These are phyloP conservation scores for Tagetes patula DNA, from an alignment of 129 eudicot species.

Conservation along the genomic window DNA sequence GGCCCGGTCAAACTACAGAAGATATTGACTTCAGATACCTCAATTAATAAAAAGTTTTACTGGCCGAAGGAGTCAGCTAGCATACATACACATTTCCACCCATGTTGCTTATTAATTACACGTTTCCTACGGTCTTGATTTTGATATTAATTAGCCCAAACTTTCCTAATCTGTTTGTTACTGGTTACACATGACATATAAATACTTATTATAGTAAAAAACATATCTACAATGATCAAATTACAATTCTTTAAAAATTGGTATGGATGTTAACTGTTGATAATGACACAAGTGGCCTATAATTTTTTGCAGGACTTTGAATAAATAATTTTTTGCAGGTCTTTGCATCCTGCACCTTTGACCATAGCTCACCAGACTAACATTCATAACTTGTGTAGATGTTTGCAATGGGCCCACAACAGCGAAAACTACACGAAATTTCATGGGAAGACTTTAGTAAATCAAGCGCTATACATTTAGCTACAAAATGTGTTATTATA, in stretches of 20 bases:
- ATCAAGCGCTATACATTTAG: background rate
- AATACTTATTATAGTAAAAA: background rate
- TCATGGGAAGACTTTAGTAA: background rate
- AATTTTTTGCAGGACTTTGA: slow-evolving; percentile 21
- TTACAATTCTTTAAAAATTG: slow-evolving; percentile 17
- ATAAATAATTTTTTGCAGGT: background rate
- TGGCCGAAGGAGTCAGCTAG: too few relatives aligned
- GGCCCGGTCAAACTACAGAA: too few relatives aligned
- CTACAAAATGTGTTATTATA: background rate
- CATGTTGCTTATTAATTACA: too few relatives aligned
- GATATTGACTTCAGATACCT: too few relatives aligned
- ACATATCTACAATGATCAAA: background rate
- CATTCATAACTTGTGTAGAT: slow-evolving; percentile 4
- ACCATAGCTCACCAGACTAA: slow-evolving; percentile 3
- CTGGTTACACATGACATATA: background rate
- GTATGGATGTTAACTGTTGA: slow-evolving; percentile 18
- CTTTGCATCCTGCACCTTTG: slow-evolving; percentile 21
- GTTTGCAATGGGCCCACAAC: slow-evolving; percentile 3
- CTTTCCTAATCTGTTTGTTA: background rate
- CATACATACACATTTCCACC: too few relatives aligned
- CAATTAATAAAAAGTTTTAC: too few relatives aligned
- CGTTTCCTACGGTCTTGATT: background rate
- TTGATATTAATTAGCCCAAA: background rate
- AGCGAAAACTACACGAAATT: slow-evolving; percentile 19
- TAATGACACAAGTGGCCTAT: slow-evolving; percentile 13